A percentile compares a stretch with the other conserved stretches of the same genome.
phyloP scores from a whole-genome alignment of 257 asterid species.

The Nicotiana otophora region DNA sequence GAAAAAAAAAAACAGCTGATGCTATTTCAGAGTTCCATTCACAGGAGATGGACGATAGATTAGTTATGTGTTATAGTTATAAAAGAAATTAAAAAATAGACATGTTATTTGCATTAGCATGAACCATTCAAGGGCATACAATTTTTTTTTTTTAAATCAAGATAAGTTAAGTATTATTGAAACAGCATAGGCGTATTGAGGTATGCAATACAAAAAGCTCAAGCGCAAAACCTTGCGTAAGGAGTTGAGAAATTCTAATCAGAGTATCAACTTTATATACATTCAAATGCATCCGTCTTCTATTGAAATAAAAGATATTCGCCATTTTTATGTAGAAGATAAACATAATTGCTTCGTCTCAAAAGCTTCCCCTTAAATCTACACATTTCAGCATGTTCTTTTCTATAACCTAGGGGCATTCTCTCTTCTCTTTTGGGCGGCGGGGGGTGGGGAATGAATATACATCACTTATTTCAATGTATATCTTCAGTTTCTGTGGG shows the following conservation, averaged over 20 bases:
- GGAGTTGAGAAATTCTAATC: no score
- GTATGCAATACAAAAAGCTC: no score
- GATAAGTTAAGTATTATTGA: neutral
- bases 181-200: no score
- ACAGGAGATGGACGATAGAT: neutral
- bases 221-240: no score
- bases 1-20: neutral
- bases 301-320: neutral
- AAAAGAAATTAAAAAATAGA: neutral
- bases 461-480: neutral
- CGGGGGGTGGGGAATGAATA: neutral
- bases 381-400: neutral
- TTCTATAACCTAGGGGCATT: neutral
- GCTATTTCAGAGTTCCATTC: neutral
- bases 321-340: neutral
- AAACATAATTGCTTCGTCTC: neutral
- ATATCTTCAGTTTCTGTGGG: neutral
- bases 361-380: neutral
- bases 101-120: neutral
- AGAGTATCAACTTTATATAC: no score
- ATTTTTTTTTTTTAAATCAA: neutral
- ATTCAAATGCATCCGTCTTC: neutral
- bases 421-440: neutral
- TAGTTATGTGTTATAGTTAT: neutral
- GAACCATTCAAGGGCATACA: neutral